Percentiles rank a stretch among this genome's conserved stretches.
These are phyloP conservation scores for Coriolopsis trogii DNA, from an alignment of 1,284 basidiomycete species.

Conservation along the genomic window DNA sequence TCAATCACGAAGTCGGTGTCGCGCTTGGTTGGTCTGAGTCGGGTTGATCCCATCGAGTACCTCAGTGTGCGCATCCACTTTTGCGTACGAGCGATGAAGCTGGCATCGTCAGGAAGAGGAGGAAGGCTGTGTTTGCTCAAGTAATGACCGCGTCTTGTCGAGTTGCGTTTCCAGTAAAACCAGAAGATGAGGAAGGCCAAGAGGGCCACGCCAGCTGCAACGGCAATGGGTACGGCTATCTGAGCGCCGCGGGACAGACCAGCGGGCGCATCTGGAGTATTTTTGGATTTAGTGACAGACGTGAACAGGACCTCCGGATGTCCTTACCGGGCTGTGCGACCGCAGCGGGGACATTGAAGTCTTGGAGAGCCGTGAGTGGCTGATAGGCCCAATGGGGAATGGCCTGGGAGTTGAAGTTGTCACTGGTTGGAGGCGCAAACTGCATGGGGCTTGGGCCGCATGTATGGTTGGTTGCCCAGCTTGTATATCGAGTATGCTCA, in stretches of 20 bases:
- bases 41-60: constrained; percentile 3
- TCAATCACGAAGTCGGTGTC: constrained; percentile 22
- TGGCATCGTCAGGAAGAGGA: neutral
- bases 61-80: constrained; percentile 3
- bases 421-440: constrained; percentile 6
- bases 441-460: constrained; percentile 8
- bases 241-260: constrained; percentile 9
- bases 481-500: neutral
- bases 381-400: constrained; percentile 20
- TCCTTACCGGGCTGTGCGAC: constrained; percentile 1
- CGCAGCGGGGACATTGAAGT: constrained; percentile 14
- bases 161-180: constrained; percentile 12
- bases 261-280: neutral
- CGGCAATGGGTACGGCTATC: constrained; percentile 25
- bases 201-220: constrained; percentile 16
- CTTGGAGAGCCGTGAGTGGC: constrained; percentile 6
- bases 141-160: neutral
- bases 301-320: neutral
- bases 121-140: constrained; percentile 6
- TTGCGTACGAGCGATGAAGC: constrained; percentile 2
- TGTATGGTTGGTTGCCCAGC: constrained; percentile 2
- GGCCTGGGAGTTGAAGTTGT: neutral
- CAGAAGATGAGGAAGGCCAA: constrained; percentile 12
- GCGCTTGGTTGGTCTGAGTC: constrained; percentile 10
- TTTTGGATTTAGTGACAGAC: neutral